Evolutionary conservation across 495 filamentous ascomycete genomes (phyloP).

Genomic region (Thermothielavioides terrestris): DNA sequence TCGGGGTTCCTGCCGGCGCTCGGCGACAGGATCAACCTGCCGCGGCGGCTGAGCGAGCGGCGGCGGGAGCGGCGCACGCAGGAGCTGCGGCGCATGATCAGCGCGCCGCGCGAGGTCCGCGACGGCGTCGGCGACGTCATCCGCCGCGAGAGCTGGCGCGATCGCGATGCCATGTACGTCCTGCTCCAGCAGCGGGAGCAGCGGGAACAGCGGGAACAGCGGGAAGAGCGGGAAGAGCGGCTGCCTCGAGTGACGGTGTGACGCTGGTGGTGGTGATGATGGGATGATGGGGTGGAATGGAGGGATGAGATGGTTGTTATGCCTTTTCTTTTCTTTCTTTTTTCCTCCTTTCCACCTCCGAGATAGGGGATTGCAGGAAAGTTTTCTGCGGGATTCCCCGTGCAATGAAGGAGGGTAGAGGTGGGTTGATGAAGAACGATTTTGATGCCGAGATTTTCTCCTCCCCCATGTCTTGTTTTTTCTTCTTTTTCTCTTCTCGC

Average conservation of each 20-base stretch:
- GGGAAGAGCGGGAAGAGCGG: neutral
- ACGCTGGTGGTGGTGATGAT: too few relatives aligned
- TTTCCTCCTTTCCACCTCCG: neutral
- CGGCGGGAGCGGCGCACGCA: conserved; percentile 57
- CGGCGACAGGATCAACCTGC: conserved; percentile 34
- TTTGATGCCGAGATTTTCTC: neutral
- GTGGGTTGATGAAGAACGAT: neutral
- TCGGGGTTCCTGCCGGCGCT: conserved; percentile 24
- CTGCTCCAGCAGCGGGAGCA: too few relatives aligned
- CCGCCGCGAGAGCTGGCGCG: conserved; percentile 24
- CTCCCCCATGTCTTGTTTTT: conserved; percentile 17
- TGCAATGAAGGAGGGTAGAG: neutral
- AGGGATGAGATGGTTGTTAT: neutral
- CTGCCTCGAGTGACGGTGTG: too few relatives aligned
- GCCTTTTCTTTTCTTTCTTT: neutral
- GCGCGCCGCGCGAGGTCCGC: conserved; percentile 39
- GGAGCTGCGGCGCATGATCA: conserved; percentile 60
- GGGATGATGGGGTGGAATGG: neutral
- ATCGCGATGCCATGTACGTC: neutral
- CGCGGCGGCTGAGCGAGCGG: conserved; percentile 51
- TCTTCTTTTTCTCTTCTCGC: neutral
- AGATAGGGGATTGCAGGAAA: too few relatives aligned
- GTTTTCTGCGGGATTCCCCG: too few relatives aligned
- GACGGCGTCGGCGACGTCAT: conserved; percentile 47
- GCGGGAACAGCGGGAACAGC: neutral